Evolutionary conservation across 495 filamentous ascomycete species (phyloP), one percentile per base, ranked within the genome.

Genomic region (Penicillium canariense): DNA sequence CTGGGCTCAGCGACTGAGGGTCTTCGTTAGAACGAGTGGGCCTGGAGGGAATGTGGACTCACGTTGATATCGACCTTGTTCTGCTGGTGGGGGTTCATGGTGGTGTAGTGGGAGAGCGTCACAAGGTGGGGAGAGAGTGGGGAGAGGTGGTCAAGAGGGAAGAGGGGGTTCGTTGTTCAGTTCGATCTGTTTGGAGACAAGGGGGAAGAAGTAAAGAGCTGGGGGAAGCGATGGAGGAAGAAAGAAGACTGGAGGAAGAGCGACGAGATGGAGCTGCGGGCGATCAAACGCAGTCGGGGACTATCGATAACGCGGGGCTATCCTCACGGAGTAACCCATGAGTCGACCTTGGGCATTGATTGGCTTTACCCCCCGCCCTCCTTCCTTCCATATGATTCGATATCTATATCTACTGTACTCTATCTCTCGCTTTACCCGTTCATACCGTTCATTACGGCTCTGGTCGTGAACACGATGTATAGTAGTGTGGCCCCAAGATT

Each of bases 41-140:
- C 35, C n/a, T 43, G 39, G 52, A 52, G 49, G 31, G 45, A 46
- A 18, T 2, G 40, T 31, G 5, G 39, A 81, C 90, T 78, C 68
- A 97, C 94, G 78, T 80, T 91, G 74, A 96, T 82, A 73, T 98
- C 93, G 57, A 97, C 77, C 78, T 98, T 97, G 80, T 96, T 96
- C 77, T 90, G 87, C 78, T 96, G 89, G 68, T 91, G 89, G 57
- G 94, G 94, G 73, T 96, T 96, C 90, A 98, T 95, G 60, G 48
- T 82, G 72, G 59, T 44, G 18, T 47, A 20, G 27, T 14, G 10
- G 22, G 40, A 32, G 35, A 30, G 26, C 23, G 43, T 15, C 38
- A 42, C 38, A 42, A 42, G 25, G 38, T 22, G 38, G 20, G 38
- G 25, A 22, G 38, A n/a, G 55, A 46, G 42, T 32, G 45, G 53